These are phyloP conservation scores for Podila epigama DNA, from an alignment of 192 early-diverging fungal species.

Conservation along the genomic window DNA sequence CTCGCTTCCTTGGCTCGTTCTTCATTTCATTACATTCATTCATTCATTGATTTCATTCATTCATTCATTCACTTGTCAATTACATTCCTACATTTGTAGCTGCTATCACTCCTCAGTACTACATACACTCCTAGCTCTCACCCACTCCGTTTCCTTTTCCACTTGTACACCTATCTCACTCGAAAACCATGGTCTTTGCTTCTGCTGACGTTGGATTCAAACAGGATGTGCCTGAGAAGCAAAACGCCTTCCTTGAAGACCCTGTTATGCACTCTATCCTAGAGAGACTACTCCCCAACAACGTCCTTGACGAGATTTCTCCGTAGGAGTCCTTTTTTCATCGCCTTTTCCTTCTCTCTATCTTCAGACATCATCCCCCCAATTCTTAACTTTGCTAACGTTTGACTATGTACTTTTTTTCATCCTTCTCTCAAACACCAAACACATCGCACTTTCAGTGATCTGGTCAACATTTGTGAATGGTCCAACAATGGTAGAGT, in stretches of 20 bases:
- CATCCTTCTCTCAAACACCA: background rate
- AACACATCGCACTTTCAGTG: too few relatives aligned
- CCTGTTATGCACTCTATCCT: constrained; percentile 56
- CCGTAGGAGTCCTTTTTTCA: constrained; percentile 49
- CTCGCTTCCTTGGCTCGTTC: too few relatives aligned
- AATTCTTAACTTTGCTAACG: background rate
- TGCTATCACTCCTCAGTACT: background rate
- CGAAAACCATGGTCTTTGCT: constrained; percentile 43
- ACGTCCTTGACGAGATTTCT: constrained; percentile 52
- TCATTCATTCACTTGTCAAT: background rate
- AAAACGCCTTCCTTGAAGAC: constrained; percentile 51
- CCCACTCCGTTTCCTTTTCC: background rate
- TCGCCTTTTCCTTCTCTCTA: background rate
- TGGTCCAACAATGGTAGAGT: constrained; percentile 30
- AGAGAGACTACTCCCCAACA: constrained; percentile 54
- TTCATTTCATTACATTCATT: too few relatives aligned
- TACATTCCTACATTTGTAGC: too few relatives aligned
- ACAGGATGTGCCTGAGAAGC: constrained; percentile 38
- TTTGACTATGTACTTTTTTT: background rate
- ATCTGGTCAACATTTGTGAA: constrained; percentile 33
- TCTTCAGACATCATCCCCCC: background rate
- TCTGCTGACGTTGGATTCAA: constrained; percentile 41
- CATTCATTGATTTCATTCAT: too few relatives aligned
- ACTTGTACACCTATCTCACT: background rate
- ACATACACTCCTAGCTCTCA: background rate